These are phyloP conservation scores for Colletotrichum eremochloae DNA, from an alignment of 2,329 filamentous ascomycete species.

Conservation along the genomic window DNA sequence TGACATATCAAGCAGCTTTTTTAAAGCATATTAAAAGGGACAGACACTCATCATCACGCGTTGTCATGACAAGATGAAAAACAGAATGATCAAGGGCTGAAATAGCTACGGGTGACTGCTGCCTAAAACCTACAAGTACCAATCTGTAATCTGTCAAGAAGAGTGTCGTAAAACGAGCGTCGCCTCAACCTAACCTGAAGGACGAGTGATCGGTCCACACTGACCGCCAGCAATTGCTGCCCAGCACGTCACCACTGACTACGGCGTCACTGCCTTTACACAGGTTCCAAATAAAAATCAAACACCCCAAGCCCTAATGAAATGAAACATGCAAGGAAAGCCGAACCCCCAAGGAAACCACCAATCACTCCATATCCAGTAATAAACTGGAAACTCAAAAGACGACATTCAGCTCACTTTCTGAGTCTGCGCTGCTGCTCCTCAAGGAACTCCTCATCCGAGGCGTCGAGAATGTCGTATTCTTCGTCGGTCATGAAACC, in stretches of 20 bases:
- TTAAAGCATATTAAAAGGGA: neutral
- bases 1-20: neutral
- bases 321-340: conserved; percentile 37
- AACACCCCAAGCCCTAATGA: conserved; percentile 30
- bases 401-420: conserved; percentile 50
- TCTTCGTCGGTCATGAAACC: conserved; percentile 97
- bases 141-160: conserved; percentile 42
- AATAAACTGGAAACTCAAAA: conserved; percentile 1
- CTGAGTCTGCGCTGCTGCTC: conserved; percentile 63
- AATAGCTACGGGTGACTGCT: conserved; percentile 28
- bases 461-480: conserved; percentile 96
- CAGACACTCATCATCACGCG: too few species aligned
- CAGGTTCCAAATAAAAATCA: conserved; percentile 32
- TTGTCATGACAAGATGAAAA: too few species aligned
- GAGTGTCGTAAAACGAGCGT: conserved; percentile 36
- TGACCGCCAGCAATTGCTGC: conserved; percentile 3
- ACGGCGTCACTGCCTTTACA: conserved; percentile 18
- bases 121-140: conserved; percentile 42
- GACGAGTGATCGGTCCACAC: conserved; percentile 26
- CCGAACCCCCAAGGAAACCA: conserved; percentile 32
- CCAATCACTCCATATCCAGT: conserved; percentile 37
- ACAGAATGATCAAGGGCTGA: neutral
- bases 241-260: neutral
- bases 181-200: conserved; percentile 31
- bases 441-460: conserved; percentile 84